Percentiles rank a stretch among this genome's conserved stretches.
Evolutionary conservation across 306 rosid genomes (phyloP).

Genomic region (Acacia confusa): DNA sequence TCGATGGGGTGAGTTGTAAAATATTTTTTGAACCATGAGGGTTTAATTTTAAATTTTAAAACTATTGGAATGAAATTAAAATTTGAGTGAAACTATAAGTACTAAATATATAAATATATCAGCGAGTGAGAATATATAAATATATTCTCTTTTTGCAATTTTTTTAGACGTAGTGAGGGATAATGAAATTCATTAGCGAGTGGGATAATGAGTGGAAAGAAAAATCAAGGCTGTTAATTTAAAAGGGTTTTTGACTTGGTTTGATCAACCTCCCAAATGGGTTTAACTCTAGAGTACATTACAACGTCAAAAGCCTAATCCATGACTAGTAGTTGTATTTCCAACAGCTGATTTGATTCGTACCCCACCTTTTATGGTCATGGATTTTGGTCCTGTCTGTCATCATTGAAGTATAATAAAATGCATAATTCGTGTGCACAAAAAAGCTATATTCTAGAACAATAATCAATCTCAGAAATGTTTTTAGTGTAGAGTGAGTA

Average conservation of each 20-base stretch:
- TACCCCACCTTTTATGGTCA: not conserved
- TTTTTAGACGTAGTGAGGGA: not conserved
- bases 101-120: no score
- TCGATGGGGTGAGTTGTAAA: slow-evolving; percentile 68
- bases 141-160: not conserved
- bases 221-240: not conserved
- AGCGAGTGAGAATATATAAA: no score
- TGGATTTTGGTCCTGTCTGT: not conserved
- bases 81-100: not conserved
- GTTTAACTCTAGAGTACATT: not conserved
- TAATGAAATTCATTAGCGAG: not conserved
- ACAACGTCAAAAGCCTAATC: not conserved
- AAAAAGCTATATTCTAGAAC: not conserved
- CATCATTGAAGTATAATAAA: not conserved
- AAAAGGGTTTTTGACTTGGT: not conserved
- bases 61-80: not conserved
- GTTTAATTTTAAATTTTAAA: not conserved
- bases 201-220: not conserved
- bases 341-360: not conserved
- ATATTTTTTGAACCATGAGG: not conserved
- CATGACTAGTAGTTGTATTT: not conserved
- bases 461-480: not conserved
- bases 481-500: not conserved
- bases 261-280: not conserved
- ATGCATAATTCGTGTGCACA: not conserved